These are phyloP conservation scores for Fonsecaea nubica DNA, from an alignment of 2,329 filamentous ascomycete genomes.

Conservation along the genomic window DNA sequence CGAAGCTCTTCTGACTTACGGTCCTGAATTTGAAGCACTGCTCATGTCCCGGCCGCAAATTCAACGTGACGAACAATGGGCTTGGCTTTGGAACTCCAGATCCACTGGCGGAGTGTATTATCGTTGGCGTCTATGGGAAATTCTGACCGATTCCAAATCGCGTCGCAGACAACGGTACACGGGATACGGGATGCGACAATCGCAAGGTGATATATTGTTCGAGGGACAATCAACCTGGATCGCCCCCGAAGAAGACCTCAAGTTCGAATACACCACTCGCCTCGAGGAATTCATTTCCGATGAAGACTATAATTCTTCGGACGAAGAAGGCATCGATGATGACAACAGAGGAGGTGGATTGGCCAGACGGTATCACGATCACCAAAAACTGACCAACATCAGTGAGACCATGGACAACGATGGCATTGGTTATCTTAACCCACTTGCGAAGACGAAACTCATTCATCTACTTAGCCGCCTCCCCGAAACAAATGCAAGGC, in stretches of 20 bases:
- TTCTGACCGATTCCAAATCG: constrained; percentile 68
- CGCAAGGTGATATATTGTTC: constrained; percentile 64
- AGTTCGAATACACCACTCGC: constrained; percentile 78
- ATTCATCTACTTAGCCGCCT: constrained; percentile 82
- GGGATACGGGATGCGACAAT: constrained; percentile 35
- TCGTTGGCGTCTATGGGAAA: constrained; percentile 87
- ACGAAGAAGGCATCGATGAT: constrained; percentile 74
- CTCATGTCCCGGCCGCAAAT: constrained; percentile 87
- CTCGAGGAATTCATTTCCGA: constrained; percentile 83
- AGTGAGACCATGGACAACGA: constrained; percentile 44
- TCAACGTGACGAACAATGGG: constrained; percentile 86
- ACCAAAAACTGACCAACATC: constrained; percentile 38
- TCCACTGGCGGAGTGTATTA: constrained; percentile 86
- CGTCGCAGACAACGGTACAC: constrained; percentile 38
- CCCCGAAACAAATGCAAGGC: constrained; percentile 73
- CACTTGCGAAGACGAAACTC: constrained; percentile 82
- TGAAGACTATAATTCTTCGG: constrained; percentile 83
- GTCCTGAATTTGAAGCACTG: constrained; percentile 86
- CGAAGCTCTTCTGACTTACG: constrained; percentile 78
- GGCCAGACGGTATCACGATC: constrained; percentile 50
- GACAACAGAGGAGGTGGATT: constrained; percentile 47
- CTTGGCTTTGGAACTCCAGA: constrained; percentile 88
- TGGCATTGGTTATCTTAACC: constrained; percentile 74
- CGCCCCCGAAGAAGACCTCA: constrained; percentile 72
- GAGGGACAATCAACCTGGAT: constrained; percentile 81